phyloP scores from a whole-genome alignment of 2,329 filamentous ascomycete species.

The Hymenoscyphus albidus region DNA sequence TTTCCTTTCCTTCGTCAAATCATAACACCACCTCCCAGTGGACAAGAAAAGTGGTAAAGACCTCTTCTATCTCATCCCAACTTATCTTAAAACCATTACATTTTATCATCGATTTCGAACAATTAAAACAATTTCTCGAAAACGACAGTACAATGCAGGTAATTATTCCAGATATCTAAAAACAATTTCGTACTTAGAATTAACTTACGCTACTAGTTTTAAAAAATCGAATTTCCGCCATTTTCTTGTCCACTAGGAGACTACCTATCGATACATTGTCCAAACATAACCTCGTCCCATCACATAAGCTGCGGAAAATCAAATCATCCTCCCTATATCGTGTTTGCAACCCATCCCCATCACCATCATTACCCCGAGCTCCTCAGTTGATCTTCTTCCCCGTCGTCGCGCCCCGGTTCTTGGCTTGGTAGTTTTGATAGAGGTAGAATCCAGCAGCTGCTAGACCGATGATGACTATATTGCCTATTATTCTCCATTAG shows the following conservation, averaged over 20 bases:
- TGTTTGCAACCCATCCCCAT: background rate
- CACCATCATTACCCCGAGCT: background rate
- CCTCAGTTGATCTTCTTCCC: background rate
- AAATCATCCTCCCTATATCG: background rate
- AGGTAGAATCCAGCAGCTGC: constrained; percentile 22
- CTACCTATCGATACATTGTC: background rate
- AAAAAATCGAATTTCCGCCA: too few species aligned
- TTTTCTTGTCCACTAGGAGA: too few species aligned
- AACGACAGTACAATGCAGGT: too few species aligned
- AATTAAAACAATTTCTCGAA: too few species aligned
- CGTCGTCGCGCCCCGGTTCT: constrained; percentile 16
- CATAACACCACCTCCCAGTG: background rate
- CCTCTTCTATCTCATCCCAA: too few species aligned
- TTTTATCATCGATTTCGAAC: too few species aligned
- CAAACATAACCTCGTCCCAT: too few species aligned
- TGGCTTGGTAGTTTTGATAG: constrained; percentile 28
- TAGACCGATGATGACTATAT: constrained; percentile 29
- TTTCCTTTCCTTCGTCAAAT: background rate
- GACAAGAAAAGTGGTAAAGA: too few species aligned
- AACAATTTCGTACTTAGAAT: too few species aligned
- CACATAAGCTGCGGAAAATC: background rate
- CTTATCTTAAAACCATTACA: too few species aligned
- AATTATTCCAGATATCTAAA: too few species aligned
- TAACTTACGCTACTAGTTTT: too few species aligned
- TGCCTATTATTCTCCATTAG: constrained; percentile 20